Base-by-base conservation (phyloP, 805 yeast genomes). In the Kluyveromyces aestuarii region DNA sequence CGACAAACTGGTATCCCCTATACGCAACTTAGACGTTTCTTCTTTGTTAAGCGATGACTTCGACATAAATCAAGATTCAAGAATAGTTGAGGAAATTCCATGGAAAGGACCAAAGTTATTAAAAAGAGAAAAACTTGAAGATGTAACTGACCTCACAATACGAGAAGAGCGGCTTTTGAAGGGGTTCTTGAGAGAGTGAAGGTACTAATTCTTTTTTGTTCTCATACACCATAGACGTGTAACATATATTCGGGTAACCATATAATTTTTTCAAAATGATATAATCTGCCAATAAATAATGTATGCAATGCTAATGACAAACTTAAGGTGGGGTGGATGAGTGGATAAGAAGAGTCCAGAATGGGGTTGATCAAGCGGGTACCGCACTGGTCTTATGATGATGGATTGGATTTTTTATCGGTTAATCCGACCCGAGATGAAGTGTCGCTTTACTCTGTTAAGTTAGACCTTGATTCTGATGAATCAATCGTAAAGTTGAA, bases 341-440 rank as follows among this genome's bases (percentile, higher is more conserved):
- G 35, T 10, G 11, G 35, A 30, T 30, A 30, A 30, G 35, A 30
- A 30, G 14, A 30, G 35, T 3, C 7, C 35, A 8, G 4, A 21
- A 64, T 64, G 69, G 68, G 69, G 3, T 48, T 63, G 21, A 63
- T 64, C 27, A 64, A 58, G 44, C 56, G 57, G 30, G 68, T 64
- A 10, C 57, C 59, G 6, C 56, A 60, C 11, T 63, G 68, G 65
- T 57, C 68, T 2, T 58, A 56, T 21, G 67, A 61, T 46, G 60
- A 55, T 14, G 48, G 55, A 45, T 48, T 62, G 25, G 69, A 64
- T 48, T 66, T 65, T 56, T 64, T 86, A 11, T 81, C 86, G 0
- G 82, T 84, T 7, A 83, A 80, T 53, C 93, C 95, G 1, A 74
- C 86, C 27, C 82, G 95, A 2, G 96, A 89, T 61, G 91, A 84